phyloP scores from a whole-genome alignment of 257 asterid species.

The Fraxinus excelsior region DNA sequence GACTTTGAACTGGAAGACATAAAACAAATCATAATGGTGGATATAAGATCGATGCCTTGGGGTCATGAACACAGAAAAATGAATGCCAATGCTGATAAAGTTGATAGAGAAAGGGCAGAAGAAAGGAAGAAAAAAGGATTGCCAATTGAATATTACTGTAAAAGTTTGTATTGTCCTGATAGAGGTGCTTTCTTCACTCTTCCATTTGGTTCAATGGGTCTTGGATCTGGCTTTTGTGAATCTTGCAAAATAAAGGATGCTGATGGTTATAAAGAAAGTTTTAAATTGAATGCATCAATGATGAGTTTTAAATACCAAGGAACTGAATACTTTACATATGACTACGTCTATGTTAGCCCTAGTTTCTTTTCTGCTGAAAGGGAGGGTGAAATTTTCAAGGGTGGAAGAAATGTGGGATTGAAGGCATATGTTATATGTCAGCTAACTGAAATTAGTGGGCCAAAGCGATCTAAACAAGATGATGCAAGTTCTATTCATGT shows the following conservation, averaged over 20 bases:
- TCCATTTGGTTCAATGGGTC: constrained; percentile 58
- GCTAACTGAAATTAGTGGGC: constrained; percentile 61
- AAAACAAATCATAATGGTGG: constrained; percentile 46
- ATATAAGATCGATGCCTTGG: constrained; percentile 69
- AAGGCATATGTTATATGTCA: constrained; percentile 77
- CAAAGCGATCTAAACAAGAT: constrained; percentile 41
- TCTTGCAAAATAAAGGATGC: constrained; percentile 57
- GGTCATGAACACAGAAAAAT: constrained; percentile 82
- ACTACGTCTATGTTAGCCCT: constrained; percentile 76
- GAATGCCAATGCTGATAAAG: constrained; percentile 60
- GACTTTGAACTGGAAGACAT: constrained; percentile 63
- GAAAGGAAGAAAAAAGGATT: constrained; percentile 77
- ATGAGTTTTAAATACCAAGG: constrained; percentile 61
- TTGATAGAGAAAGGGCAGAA: constrained; percentile 79
- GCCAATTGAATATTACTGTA: constrained; percentile 76
- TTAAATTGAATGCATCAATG: constrained; percentile 48
- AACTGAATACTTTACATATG: constrained; percentile 54
- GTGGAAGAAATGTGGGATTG: constrained; percentile 91
- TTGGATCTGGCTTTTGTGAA: constrained; percentile 79
- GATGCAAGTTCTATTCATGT: constrained; percentile 49
- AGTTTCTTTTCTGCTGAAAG: constrained; percentile 57
- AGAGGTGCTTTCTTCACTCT: constrained; percentile 86
- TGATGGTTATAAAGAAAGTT: constrained; percentile 42
- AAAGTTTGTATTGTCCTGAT: constrained; percentile 82
- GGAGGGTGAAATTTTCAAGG: constrained; percentile 63